phyloP scores from a whole-genome alignment of 495 filamentous ascomycete genomes.

The Penicillium ochrochloron region DNA sequence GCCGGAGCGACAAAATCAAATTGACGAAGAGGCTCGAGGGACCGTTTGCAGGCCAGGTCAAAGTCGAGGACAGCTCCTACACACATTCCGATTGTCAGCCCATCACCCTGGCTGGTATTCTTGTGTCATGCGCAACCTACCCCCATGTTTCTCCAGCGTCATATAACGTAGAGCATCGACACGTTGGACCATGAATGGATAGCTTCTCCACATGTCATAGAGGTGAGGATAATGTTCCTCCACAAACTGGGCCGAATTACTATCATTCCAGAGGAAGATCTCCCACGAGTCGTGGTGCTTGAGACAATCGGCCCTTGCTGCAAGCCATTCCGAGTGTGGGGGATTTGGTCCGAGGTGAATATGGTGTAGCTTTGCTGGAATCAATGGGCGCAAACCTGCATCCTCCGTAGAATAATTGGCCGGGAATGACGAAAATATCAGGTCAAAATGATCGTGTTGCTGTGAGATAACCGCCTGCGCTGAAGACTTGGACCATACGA shows the following conservation, averaged over 20 bases:
- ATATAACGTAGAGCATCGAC: conserved; percentile 4
- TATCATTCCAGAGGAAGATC: conserved; percentile 1
- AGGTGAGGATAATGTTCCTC: background rate
- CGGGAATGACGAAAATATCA: background rate
- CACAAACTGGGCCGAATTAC: conserved; percentile 3
- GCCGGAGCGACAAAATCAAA: conserved; percentile 4
- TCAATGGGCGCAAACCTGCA: background rate
- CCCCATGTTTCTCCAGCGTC: background rate
- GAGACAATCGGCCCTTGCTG: conserved; percentile 1
- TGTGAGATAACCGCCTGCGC: background rate
- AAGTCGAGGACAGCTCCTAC: conserved; percentile 4
- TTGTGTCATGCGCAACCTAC: background rate
- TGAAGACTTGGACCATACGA: background rate
- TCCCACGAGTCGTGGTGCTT: conserved; percentile 5
- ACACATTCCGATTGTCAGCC: background rate
- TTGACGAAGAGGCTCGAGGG: conserved; percentile 1
- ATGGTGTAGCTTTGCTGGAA: conserved; percentile 1
- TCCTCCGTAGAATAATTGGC: conserved; percentile 2
- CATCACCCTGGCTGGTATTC: background rate
- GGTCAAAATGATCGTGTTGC: background rate
- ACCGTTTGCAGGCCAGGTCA: conserved; percentile 6
- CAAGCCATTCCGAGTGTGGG: background rate
- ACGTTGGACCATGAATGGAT: conserved; percentile 7
- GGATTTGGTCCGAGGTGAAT: conserved; percentile 7
- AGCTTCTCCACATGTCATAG: conserved; percentile 9